These are phyloP conservation scores for Lentinula aciculospora DNA, from an alignment of 768 basidiomycete genomes.

Conservation along the genomic window DNA sequence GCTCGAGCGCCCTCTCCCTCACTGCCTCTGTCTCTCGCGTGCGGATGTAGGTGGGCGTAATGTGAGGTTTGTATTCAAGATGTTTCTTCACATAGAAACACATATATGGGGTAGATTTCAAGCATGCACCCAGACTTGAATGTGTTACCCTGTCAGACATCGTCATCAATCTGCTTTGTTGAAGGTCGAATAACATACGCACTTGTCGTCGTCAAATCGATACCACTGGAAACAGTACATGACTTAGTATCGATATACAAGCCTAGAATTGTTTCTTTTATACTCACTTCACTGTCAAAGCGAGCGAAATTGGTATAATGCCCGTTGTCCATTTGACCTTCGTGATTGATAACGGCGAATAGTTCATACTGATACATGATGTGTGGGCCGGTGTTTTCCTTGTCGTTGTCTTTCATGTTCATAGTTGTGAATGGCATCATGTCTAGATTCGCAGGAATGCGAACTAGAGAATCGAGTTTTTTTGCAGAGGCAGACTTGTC, in stretches of 20 bases:
- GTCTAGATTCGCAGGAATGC: slow-evolving; percentile 78
- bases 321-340: slow-evolving; percentile 90
- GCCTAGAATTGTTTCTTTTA: background rate
- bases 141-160: slow-evolving; percentile 53
- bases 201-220: slow-evolving; percentile 94
- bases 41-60: slow-evolving; percentile 62
- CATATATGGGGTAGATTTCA: slow-evolving; percentile 84
- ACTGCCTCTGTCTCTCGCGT: slow-evolving; percentile 63
- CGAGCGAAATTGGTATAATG: slow-evolving; percentile 90
- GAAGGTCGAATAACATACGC: slow-evolving; percentile 16
- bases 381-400: slow-evolving; percentile 51
- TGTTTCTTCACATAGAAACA: slow-evolving; percentile 92
- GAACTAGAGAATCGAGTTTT: slow-evolving; percentile 81
- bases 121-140: slow-evolving; percentile 60
- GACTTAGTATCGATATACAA: slow-evolving; percentile 4
- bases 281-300: slow-evolving; percentile 75
- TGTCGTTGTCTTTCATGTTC: slow-evolving; percentile 45
- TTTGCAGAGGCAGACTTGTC: slow-evolving; percentile 69
- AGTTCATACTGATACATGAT: slow-evolving; percentile 86
- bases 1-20: slow-evolving; percentile 51
- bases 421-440: slow-evolving; percentile 85
- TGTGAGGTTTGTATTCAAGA: slow-evolving; percentile 74
- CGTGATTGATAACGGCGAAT: slow-evolving; percentile 90
- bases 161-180: slow-evolving; percentile 7
- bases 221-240: slow-evolving; percentile 63